Percentiles rank a stretch among this genome's conserved stretches.
These are phyloP conservation scores for Theobroma cacao DNA, from an alignment of 345 rosid species.

Conservation along the genomic window DNA sequence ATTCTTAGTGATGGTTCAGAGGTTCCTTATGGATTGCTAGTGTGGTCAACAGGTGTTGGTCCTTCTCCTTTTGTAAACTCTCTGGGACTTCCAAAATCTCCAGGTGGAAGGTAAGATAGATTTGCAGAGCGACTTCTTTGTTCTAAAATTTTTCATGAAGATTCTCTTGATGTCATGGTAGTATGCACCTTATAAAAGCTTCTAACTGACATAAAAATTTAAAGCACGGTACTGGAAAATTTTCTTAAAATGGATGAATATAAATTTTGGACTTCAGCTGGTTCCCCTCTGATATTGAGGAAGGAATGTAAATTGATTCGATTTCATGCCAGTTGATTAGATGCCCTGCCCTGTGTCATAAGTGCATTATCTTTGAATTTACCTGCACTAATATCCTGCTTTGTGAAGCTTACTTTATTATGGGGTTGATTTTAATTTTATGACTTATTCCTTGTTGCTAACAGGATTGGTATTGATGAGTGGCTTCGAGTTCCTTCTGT, in stretches of 20 bases:
- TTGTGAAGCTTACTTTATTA: not conserved
- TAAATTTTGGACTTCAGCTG: not conserved
- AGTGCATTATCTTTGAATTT: not conserved
- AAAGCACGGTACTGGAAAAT: not conserved
- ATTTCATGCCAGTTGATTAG: not conserved
- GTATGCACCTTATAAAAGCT: not conserved
- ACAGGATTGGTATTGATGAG: constrained; percentile 84
- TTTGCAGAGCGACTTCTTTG: not conserved
- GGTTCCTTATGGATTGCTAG: constrained; percentile 87
- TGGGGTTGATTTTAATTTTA: not conserved
- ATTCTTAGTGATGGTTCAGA: constrained; percentile 78
- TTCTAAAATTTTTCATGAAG: not conserved
- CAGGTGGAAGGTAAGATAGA: constrained; percentile 76
- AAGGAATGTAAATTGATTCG: not conserved
- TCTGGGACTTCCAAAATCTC: constrained; percentile 77
- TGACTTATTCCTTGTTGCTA: not conserved
- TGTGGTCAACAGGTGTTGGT: constrained; percentile 97
- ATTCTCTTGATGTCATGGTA: not conserved
- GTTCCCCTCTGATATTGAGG: not conserved
- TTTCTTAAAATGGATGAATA: not conserved
- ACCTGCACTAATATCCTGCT: not conserved
- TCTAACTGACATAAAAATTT: not conserved
- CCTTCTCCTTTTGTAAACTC: constrained; percentile 73
- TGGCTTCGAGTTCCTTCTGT: constrained; percentile 84
- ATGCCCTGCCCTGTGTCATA: not conserved